These are phyloP conservation scores for Pseudocercospora macadamiae DNA, from an alignment of 2,329 filamentous ascomycete genomes.

Conservation along the genomic window DNA sequence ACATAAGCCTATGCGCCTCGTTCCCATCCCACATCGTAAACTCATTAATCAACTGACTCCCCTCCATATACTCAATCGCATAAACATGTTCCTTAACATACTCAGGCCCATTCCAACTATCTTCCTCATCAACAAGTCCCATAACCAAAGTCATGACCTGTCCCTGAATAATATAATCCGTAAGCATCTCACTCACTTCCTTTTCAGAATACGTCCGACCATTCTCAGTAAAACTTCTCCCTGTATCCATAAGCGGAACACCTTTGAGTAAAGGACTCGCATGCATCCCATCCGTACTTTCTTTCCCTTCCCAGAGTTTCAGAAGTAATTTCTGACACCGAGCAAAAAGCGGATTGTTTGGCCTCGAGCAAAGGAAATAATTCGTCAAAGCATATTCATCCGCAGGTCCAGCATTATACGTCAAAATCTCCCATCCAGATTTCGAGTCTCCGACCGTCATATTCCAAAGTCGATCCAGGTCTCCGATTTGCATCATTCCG, in stretches of 20 bases:
- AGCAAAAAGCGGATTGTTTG: slow-evolving; percentile 53
- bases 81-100: slow-evolving; percentile 56
- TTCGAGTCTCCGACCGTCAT: slow-evolving; percentile 51
- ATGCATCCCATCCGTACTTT: slow-evolving; percentile 57
- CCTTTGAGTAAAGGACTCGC: slow-evolving; percentile 52
- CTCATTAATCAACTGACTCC: slow-evolving; percentile 57
- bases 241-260: slow-evolving; percentile 43
- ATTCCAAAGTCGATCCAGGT: slow-evolving; percentile 59
- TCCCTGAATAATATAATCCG: slow-evolving; percentile 62
- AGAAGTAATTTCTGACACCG: slow-evolving; percentile 56
- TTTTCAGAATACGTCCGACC: slow-evolving; percentile 36
- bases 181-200: slow-evolving; percentile 49
- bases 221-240: slow-evolving; percentile 27
- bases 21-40: slow-evolving; percentile 56
- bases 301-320: slow-evolving; percentile 56
- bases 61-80: slow-evolving; percentile 54
- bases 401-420: slow-evolving; percentile 47
- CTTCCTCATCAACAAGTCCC: slow-evolving; percentile 55
- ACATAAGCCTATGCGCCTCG: slow-evolving; percentile 56
- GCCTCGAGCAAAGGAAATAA: slow-evolving; percentile 50
- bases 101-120: slow-evolving; percentile 57
- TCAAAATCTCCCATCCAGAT: slow-evolving; percentile 43
- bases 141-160: slow-evolving; percentile 57
- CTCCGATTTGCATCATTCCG: slow-evolving; percentile 60
- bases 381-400: slow-evolving; percentile 49